These are phyloP conservation scores for Moringa oleifera DNA, from an alignment of 345 rosid species.

Conservation along the genomic window DNA sequence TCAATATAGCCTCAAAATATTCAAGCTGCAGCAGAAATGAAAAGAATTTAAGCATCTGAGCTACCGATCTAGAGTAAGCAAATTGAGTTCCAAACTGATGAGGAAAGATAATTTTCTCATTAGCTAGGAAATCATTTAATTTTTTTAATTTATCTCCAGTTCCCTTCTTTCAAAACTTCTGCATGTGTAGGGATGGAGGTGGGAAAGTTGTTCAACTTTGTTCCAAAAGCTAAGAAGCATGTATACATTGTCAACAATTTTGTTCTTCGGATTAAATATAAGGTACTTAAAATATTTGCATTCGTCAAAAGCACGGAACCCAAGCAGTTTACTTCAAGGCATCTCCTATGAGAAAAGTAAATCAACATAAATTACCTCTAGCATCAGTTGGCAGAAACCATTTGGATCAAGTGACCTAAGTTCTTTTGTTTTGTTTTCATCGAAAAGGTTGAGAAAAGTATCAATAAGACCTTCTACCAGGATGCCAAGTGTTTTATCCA, in stretches of 20 bases:
- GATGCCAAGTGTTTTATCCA: slow-evolving; percentile 90
- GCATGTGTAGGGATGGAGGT: neutral
- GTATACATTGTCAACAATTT: no score
- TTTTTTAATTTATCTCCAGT: no score
- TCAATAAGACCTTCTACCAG: slow-evolving; percentile 94
- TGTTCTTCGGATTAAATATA: neutral
- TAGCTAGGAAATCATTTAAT: neutral
- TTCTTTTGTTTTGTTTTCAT: slow-evolving; percentile 61
- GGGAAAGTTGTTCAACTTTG: neutral
- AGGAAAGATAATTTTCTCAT: neutral
- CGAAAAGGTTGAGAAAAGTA: slow-evolving; percentile 74
- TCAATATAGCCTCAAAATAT: slow-evolving; percentile 82
- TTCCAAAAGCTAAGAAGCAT: neutral
- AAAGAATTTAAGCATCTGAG: slow-evolving; percentile 8
- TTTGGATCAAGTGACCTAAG: slow-evolving; percentile 75
- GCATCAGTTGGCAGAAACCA: slow-evolving; percentile 98
- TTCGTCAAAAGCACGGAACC: neutral
- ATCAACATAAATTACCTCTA: slow-evolving; percentile 60
- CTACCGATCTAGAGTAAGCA: slow-evolving; percentile 4
- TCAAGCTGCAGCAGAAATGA: slow-evolving; percentile 70
- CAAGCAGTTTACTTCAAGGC: slow-evolving; percentile 3
- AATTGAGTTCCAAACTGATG: neutral
- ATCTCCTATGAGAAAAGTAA: neutral
- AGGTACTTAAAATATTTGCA: neutral
- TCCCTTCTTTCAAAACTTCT: neutral